A percentile compares a stretch with the other conserved stretches of the same genome.
Conservation (phyloP, 2,329 filamentous ascomycete genomes). For the Venturiaceae sp. region DNA sequence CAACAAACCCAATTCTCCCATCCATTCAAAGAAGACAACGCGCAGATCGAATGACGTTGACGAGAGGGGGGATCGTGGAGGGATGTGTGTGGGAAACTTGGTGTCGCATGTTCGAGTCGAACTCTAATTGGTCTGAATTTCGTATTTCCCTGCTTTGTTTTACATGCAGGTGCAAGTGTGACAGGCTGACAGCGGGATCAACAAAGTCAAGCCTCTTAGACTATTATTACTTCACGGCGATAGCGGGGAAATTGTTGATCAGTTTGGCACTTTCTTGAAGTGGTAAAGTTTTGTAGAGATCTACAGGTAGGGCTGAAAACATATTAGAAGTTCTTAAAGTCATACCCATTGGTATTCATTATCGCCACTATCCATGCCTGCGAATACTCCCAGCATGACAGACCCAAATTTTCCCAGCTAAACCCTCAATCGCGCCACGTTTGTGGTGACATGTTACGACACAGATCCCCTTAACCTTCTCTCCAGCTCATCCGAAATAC, state of each 20-base stretch:
- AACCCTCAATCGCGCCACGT: background rate
- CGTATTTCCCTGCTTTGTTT: too few relatives aligned
- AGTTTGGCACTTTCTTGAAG: background rate
- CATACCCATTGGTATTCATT: background rate
- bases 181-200: background rate
- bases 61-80: background rate
- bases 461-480: slow-evolving; percentile 21
- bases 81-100: background rate
- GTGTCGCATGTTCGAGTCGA: background rate
- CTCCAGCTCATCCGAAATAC: slow-evolving; percentile 65
- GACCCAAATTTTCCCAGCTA: background rate
- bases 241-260: too few relatives aligned
- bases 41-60: background rate
- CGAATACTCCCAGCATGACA: too few relatives aligned
- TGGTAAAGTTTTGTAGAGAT: background rate
- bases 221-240: too few relatives aligned
- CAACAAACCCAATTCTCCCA: background rate
- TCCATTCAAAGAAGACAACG: background rate
- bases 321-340: background rate
- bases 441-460: background rate
- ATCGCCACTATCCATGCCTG: background rate
- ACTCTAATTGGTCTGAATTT: background rate
- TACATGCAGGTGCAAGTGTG: background rate
- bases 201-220: too few relatives aligned
- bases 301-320: background rate